phyloP scores from a whole-genome alignment of 176 grass and related monocot genomes.

The Otatea glauca region DNA sequence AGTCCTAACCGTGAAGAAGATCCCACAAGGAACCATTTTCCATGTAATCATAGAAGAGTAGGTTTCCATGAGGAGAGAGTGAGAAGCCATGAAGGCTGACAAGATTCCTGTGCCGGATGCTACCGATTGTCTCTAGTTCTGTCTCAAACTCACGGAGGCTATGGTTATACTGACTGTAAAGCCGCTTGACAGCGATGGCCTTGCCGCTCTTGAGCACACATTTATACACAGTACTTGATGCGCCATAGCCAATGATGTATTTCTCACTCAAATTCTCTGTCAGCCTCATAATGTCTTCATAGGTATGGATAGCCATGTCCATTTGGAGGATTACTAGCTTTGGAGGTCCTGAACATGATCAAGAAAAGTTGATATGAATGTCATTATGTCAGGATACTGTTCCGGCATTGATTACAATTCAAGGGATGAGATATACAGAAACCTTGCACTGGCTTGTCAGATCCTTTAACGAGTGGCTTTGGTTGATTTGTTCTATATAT shows the following conservation, averaged over 20 bases:
- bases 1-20: constrained; percentile 81
- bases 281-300: constrained; percentile 94
- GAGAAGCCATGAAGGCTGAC: constrained; percentile 95
- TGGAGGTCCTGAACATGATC: constrained; percentile 69
- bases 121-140: constrained; percentile 85
- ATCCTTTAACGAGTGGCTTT: constrained; percentile 64
- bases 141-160: constrained; percentile 84
- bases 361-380: constrained; percentile 31
- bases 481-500: constrained; percentile 89
- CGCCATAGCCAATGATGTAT: constrained; percentile 94
- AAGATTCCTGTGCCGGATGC: constrained; percentile 88
- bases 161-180: constrained; percentile 92
- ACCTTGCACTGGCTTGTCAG: constrained; percentile 73
- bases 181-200: constrained; percentile 87
- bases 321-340: constrained; percentile 93
- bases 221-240: constrained; percentile 95
- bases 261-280: constrained; percentile 97
- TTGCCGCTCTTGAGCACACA: constrained; percentile 85
- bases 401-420: background rate
- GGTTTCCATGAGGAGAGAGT: constrained; percentile 87
- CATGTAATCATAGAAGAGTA: constrained; percentile 99
- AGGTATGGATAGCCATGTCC: constrained; percentile 96
- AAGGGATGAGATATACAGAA: constrained; percentile 31
- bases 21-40: constrained; percentile 99
- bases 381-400: background rate